phyloP scores from a whole-genome alignment of 208 protist genomes.

The Acanthamoeba quina region DNA sequence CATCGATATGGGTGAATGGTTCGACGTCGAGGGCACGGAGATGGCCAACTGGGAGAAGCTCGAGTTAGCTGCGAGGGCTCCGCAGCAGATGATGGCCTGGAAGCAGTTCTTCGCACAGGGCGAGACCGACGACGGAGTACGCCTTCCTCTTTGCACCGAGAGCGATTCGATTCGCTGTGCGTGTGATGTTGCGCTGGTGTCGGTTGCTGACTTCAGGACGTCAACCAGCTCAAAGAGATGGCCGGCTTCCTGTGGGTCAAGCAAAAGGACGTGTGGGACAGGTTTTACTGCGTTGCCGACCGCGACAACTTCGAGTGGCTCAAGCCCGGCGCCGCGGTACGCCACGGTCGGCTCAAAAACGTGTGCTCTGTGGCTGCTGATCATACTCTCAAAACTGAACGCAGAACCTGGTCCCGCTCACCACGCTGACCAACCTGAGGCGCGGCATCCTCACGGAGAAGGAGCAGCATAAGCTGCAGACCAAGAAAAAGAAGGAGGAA shows the following conservation, averaged over 20 bases:
- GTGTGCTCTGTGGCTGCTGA: too few relatives aligned
- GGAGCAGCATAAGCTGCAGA: too few relatives aligned
- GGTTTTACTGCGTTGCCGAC: constrained; percentile 27
- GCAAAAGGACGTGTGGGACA: constrained; percentile 40
- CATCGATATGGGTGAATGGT: not conserved
- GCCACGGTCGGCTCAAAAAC: too few relatives aligned
- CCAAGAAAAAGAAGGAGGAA: too few relatives aligned
- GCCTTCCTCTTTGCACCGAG: not conserved
- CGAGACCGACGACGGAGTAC: not conserved
- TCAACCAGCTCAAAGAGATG: constrained; percentile 32
- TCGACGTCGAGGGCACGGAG: not conserved
- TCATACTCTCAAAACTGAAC: not conserved
- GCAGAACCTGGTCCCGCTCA: constrained; percentile 41
- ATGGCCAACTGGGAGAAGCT: not conserved
- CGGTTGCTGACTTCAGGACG: too few relatives aligned
- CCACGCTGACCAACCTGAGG: too few relatives aligned
- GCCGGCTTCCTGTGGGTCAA: too few relatives aligned
- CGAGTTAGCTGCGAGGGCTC: not conserved
- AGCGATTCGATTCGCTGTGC: too few relatives aligned
- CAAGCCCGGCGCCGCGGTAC: constrained; percentile 40
- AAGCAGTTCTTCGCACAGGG: not conserved
- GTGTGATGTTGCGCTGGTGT: too few relatives aligned
- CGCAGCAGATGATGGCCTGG: not conserved
- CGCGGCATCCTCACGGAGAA: too few relatives aligned
- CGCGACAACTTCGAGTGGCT: constrained; percentile 40